Evolutionary conservation across 768 basidiomycete species (phyloP).

Genomic region (Strobilomyces dryophilus): DNA sequence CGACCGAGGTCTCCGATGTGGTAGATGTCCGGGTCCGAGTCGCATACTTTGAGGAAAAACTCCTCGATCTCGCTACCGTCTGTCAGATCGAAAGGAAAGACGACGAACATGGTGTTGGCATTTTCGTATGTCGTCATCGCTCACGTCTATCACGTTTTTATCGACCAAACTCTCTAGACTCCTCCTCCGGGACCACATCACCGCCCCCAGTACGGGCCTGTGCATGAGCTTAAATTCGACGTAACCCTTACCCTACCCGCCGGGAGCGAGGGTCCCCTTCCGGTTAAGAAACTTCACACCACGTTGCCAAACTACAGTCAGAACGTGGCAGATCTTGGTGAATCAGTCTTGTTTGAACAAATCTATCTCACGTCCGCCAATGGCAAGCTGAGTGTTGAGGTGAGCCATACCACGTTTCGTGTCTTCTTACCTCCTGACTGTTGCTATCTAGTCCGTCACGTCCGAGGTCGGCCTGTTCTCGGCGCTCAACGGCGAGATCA

Average conservation of each 20-base stretch:
- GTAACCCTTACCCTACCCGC: conserved; percentile 37
- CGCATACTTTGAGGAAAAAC: conserved; percentile 14
- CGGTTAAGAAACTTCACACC: conserved; percentile 43
- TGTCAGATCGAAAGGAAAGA: conserved; percentile 27
- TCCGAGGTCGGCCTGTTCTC: conserved; percentile 24
- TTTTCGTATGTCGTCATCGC: conserved; percentile 26
- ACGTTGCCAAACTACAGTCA: conserved; percentile 39
- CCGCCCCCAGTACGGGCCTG: not conserved
- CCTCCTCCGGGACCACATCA: conserved; percentile 7
- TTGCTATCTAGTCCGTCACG: conserved; percentile 30
- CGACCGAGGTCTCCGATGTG: conserved; percentile 23
- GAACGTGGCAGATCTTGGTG: conserved; percentile 31
- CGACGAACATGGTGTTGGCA: conserved; percentile 28
- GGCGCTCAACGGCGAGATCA: conserved; percentile 45
- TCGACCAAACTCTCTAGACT: conserved; percentile 27
- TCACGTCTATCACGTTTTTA: not conserved
- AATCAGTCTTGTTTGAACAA: conserved; percentile 34
- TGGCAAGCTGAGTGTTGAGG: conserved; percentile 33
- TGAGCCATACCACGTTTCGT: conserved; percentile 7
- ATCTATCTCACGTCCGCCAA: conserved; percentile 36
- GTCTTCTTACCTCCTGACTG: not conserved
- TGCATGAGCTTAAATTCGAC: conserved; percentile 30
- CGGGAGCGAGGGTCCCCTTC: conserved; percentile 18
- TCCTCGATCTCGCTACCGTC: conserved; percentile 24
- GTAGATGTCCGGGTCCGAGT: conserved; percentile 30